Base-by-base conservation (phyloP, 1,284 basidiomycete species). In the Boletus holoroseus region DNA sequence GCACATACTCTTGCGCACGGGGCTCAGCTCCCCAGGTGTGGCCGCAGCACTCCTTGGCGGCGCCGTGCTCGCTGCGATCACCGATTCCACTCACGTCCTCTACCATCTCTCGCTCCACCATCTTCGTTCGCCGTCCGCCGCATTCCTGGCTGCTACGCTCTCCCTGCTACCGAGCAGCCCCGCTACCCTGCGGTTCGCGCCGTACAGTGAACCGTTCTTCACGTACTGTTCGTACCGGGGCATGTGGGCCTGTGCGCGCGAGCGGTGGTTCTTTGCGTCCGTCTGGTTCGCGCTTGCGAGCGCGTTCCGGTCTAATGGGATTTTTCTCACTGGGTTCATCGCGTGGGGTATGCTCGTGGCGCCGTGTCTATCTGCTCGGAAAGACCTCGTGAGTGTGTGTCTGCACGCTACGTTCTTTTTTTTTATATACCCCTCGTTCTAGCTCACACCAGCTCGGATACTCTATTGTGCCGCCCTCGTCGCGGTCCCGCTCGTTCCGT, bases 131-230 rank as follows among this genome's bases (percentile, higher is more conserved):
- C 73, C 74, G 0, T 63, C 71, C 1, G 69, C 88, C 13, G 85
- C 94, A 0, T 70, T 76, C 26, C 69, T 88, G 3, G 73, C 85
- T 0, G 66, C 83, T 0, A 50, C 85, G 15, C 71, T 97, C 13
- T 92, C 90, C 40, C 72, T 94, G 39, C 61, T 97, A 6, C 80
- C 91, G 0, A 91, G 88, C 32, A 88, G 91, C 30, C 92, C 92
- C 0, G 79, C 81, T 0, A 84, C 86, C 0, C 68, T 91, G 13
- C 76, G 80, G 15, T 75, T 85, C 39, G 83, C 85, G 0, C 79
- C 88, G 0, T 95, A 90, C 62, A 83, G 77, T 38, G 95, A 98
- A 63, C 85, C 92, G 0, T 86, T 92, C 64, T 95, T 88, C 68
- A 87, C 94, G 0, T 78, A 81, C 49, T 69, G 88, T 13, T 85